Conservation (phyloP, 164 flowering plant species). For the Umbilicus rupestris region DNA sequence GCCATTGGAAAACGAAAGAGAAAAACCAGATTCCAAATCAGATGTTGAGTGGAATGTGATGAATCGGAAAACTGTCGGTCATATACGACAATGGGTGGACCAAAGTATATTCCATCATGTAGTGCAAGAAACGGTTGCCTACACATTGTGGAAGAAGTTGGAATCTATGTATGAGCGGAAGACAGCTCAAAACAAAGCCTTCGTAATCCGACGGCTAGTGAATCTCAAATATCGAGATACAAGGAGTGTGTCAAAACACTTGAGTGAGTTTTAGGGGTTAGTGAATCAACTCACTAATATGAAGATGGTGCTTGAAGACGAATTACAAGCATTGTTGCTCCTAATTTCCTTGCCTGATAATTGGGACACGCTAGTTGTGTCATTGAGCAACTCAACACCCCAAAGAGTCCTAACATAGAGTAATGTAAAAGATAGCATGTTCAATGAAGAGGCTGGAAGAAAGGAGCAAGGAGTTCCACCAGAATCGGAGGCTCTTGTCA, state of each 20-base stretch:
- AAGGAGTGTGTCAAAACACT: not conserved
- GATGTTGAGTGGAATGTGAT: not conserved
- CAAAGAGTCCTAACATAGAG: not conserved
- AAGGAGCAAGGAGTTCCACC: not conserved
- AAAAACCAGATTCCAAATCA: not conserved
- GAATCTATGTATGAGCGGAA: not conserved
- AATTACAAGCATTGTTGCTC: not conserved
- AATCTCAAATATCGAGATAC: not conserved
- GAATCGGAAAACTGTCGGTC: not conserved
- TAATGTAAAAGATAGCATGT: not conserved
- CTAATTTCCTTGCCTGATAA: not conserved
- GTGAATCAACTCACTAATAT: not conserved
- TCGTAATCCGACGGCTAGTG: not conserved
- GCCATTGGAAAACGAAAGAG: not conserved
- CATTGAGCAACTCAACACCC: not conserved
- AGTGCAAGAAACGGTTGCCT: not conserved
- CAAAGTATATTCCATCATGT: not conserved
- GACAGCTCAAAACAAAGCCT: not conserved
- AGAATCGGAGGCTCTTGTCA: not conserved
- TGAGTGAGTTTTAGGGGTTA: slow-evolving; percentile 1
- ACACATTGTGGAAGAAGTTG: not conserved
- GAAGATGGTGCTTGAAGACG: not conserved
- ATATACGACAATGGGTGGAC: not conserved
- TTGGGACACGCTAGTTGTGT: not conserved
- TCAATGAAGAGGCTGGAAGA: slow-evolving; percentile 2